These are phyloP conservation scores for Colletotrichum sidae DNA, from an alignment of 2,329 filamentous ascomycete genomes.

Conservation along the genomic window DNA sequence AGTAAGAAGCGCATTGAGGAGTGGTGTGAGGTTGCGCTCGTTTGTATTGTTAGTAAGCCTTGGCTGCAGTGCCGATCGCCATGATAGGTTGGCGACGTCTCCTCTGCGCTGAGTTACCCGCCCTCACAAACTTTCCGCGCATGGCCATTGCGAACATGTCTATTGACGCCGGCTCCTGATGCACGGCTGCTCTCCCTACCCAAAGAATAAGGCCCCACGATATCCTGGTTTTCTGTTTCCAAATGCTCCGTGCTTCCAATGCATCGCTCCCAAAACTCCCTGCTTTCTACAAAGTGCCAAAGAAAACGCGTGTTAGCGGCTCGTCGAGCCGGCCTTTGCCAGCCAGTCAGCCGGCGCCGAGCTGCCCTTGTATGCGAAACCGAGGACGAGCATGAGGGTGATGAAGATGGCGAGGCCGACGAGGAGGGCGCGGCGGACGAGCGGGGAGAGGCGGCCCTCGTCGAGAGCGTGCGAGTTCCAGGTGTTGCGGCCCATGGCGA, in stretches of 20 bases:
- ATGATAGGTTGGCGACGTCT: slow-evolving; percentile 18
- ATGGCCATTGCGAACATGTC: too few species aligned
- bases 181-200: background rate
- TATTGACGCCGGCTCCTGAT: too few species aligned
- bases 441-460: slow-evolving; percentile 40
- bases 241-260: slow-evolving; percentile 10
- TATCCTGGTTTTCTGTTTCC: background rate
- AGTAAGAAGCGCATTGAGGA: background rate
- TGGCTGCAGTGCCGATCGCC: slow-evolving; percentile 15
- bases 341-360: slow-evolving; percentile 31
- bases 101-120: background rate
- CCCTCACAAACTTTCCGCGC: too few species aligned
- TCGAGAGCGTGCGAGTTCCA: slow-evolving; percentile 37
- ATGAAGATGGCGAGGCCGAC: slow-evolving; percentile 37
- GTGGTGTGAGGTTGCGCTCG: background rate
- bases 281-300: slow-evolving; percentile 6
- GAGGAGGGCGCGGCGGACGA: slow-evolving; percentile 40
- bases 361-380: slow-evolving; percentile 34
- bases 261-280: slow-evolving; percentile 16
- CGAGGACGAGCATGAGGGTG: slow-evolving; percentile 38
- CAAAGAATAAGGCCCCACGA: background rate
- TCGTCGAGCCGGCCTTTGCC: slow-evolving; percentile 8
- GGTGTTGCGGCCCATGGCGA: slow-evolving; percentile 33
- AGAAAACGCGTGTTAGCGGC: slow-evolving; percentile 1
- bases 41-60: slow-evolving; percentile 22